Base-by-base conservation (phyloP, 768 basidiomycete genomes). In the Chiua virens region DNA sequence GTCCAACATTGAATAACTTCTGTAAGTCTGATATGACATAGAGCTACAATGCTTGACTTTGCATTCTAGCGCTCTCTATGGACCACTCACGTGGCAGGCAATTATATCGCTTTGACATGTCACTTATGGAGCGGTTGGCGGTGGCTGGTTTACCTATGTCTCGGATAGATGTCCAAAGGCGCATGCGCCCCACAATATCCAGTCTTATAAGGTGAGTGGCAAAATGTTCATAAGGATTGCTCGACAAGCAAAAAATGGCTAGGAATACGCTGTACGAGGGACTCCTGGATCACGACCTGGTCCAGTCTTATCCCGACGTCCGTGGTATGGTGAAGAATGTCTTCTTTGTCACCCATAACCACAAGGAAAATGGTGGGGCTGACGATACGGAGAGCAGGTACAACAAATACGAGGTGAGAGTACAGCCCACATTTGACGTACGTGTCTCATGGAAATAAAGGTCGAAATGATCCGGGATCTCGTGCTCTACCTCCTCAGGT, bases 321-420 rank as follows among this genome's bases (percentile, higher is more conserved):
- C 75, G 78, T 21, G 89, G 89, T 1, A 73, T 90, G 63, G 59
- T 68, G 5, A 79, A 81, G 52, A 80, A 88, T 51, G 69, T 89
- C 1, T 87, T 80, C 63, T 91, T 91, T 68, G 57, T 89, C 46
- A 75, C 77, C 9, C 89, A 91, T 53, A 67, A 62, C 5, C 75
- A 89, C 58, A 66, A 62, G 41, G 89, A 92, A 64, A 81, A 80
- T 28, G 79, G 75, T 4, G 79, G 78, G 1, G 69, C 56, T 8
- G 82, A 85, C 7, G 85, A 89, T n/a, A 79, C 81, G 0, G 74
- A 74, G 0, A 85, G 83, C 46, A 89, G 85, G 54, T 80, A 72
- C 62, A 90, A 90, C 60, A 68, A 60, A 4, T 86, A 79, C 47
- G 89, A 92, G 77, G 88, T 84, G 82, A 87, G 75, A 79, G 79